A percentile compares a stretch with the other conserved stretches of the same genome.
phyloP scores from a whole-genome alignment of 495 filamentous ascomycete genomes.

The Neurospora pannonica region DNA sequence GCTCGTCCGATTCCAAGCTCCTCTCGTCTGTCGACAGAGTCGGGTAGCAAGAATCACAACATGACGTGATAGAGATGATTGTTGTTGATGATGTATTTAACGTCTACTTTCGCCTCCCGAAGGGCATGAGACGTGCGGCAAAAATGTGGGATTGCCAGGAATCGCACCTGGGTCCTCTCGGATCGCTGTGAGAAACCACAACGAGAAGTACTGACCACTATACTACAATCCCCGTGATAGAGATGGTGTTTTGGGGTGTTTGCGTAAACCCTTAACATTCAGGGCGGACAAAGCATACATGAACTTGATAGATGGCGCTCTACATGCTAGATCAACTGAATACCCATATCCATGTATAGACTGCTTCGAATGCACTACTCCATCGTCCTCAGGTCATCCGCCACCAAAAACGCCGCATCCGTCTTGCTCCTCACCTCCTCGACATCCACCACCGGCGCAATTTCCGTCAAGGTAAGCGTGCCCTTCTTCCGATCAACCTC shows the following conservation, averaged over 20 bases:
- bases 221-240: background rate
- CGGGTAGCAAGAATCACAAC: background rate
- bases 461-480: constrained; percentile 43
- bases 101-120: background rate
- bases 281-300: background rate
- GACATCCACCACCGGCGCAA: constrained; percentile 46
- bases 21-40: background rate
- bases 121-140: background rate
- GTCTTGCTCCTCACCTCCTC: constrained; percentile 46
- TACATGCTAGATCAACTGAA: background rate
- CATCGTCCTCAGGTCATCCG: constrained; percentile 39
- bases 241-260: background rate
- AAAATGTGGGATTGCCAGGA: background rate
- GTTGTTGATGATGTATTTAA: background rate
- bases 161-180: background rate
- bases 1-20: background rate
- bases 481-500: constrained; percentile 44
- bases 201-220: background rate
- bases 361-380: constrained; percentile 12
- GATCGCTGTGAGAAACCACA: background rate
- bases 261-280: background rate
- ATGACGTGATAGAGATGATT: background rate
- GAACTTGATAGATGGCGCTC: background rate
- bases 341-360: background rate
- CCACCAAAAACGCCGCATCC: constrained; percentile 42